Base-by-base conservation (phyloP, 441 rosid species). In the Capsella rubella region DNA sequence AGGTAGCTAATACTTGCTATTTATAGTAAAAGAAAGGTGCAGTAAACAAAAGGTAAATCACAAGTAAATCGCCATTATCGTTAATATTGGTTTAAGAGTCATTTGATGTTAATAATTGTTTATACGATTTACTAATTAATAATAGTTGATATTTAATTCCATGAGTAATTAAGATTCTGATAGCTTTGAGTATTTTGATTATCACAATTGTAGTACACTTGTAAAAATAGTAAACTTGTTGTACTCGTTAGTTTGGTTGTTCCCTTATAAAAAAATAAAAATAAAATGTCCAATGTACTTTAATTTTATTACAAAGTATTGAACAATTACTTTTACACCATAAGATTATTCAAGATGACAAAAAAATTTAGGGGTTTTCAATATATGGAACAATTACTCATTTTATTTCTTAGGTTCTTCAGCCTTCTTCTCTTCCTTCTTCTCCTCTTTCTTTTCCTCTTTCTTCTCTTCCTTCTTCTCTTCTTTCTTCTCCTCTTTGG, bases 401-500 rank as follows among this genome's bases (percentile, higher is more conserved):
- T 27, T 32, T 77, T 51, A 77, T 52, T 77, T 71, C 63, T 77
- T 77, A 51, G 76, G 67, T 49, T 81, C 79, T 34, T 79, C 80
- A 25, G 76, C 82, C 57, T 85, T 86, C 3, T 84, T 86, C 9
- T 84, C 84, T 32, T 86, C 86, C 18, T 89, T 85, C 68, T 78
- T 67, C 9, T 83, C 87, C 0, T 82, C 88, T 18, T 92, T 87
- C 62, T 87, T 86, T 0, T 85, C 89, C 0, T 91, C 85, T 21
- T 88, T 83, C 55, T 88, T 82, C 6, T 82, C 92, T 9, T 85
- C 91, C 27, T 93, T 89, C 68, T 91, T 87, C 4, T 82, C 95
- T 45, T 84, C 96, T 63, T 95, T 95, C 84, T 92, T 92, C 77
- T 91, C 97, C 60, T 90, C 99, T 51, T 95, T 92, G 4, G 97